Conservation (phyloP, 371 early-diverging fungal genomes). For the Mortierella sp. region DNA sequence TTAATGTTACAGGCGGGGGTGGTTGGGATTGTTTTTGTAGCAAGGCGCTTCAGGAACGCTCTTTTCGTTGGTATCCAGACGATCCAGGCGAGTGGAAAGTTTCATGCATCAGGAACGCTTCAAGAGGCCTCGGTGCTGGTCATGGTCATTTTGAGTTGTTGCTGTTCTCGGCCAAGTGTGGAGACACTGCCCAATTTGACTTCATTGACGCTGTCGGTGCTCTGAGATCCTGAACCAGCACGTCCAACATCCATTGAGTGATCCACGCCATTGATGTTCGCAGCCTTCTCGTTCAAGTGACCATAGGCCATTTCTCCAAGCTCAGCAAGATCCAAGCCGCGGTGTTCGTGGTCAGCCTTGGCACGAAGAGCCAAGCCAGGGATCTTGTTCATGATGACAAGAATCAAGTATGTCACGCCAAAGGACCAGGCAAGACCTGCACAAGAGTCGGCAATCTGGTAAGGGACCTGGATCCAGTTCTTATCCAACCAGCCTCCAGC, state of each 20-base stretch:
- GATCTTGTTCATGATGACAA: constrained; percentile 82
- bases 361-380: constrained; percentile 82
- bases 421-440: constrained; percentile 88
- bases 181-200: constrained; percentile 43
- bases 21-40: too few species aligned
- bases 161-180: constrained; percentile 22
- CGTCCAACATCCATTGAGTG: constrained; percentile 38
- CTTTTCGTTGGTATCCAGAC: too few species aligned
- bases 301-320: constrained; percentile 78
- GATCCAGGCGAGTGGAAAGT: too few species aligned
- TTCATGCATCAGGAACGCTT: too few species aligned
- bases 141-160: not conserved
- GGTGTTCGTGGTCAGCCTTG: constrained; percentile 74
- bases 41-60: too few species aligned
- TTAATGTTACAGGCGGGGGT: not conserved
- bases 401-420: constrained; percentile 75
- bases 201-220: constrained; percentile 28
- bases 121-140: too few species aligned
- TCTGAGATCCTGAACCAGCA: constrained; percentile 16
- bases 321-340: constrained; percentile 82
- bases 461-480: constrained; percentile 81
- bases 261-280: constrained; percentile 22
- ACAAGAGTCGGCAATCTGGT: constrained; percentile 82
- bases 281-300: constrained; percentile 36
- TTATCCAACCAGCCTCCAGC: constrained; percentile 88